Base-by-base conservation (phyloP, 2,329 filamentous ascomycete genomes). In the Fusarium torulosum region DNA sequence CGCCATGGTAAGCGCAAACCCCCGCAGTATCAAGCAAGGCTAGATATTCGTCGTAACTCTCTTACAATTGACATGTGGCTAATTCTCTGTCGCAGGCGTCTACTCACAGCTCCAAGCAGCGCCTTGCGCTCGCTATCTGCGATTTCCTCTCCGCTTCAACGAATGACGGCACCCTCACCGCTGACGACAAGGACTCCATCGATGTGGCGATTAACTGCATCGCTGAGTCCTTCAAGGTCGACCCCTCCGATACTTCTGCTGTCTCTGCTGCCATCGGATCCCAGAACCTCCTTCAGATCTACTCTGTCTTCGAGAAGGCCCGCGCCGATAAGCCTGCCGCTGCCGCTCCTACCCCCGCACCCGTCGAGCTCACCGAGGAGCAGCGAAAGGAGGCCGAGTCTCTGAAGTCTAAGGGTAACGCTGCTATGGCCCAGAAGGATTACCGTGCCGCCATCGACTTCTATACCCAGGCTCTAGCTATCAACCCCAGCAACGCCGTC, bases 191-290 rank as follows among this genome's bases (percentile, higher is more conserved):
- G 72, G 96, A 99, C 77, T 95, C 91, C 67, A 92, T 99, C 78
- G 96, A 99, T 77, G 91, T 99, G 52, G 96, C 96, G 70, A 87
- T 92, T 77, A 94, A 94, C 82, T 97, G 95, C 83, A 98, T 99
- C 79, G 88, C 91, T 72, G 95, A 98, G 79, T 91, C 91, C 72
- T 99, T 98, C 88, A 93, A 96, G 80, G 91, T 99, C 75, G 94
- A 98, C 81, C 88, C 93, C n/a, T 82, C 85, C 66, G 90, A 97
- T 80, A 84, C 88, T 75, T 83, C 86, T 55, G 90, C 93, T 73
- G 84, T 95, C 73, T 83, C 88, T 70, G 88, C 92, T 71, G 93
- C 94, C 71, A 84, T 97, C 70, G 94, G 94, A 75, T 87, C 90
- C 69, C 94, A 98, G 83, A 94, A 90, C 78, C 90, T 99, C 64